Evolutionary conservation across 108 stramenopile genomes (phyloP).

Genomic region (Stephanodiscus minutulus): DNA sequence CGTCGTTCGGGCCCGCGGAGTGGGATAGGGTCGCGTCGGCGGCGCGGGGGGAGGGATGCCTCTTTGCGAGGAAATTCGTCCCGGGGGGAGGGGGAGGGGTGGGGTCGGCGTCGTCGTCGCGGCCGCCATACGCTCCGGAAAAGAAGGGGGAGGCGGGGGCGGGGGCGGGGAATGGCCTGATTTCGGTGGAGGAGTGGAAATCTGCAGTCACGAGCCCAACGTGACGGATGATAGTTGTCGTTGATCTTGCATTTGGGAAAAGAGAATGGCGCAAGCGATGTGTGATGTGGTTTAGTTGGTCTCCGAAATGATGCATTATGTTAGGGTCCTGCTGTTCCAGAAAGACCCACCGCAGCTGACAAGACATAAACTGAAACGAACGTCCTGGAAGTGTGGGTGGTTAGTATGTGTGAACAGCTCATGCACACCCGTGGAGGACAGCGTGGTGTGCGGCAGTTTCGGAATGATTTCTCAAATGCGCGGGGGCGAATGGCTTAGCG

Average conservation of each 20-base stretch:
- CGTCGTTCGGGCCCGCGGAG: slow-evolving; percentile 60
- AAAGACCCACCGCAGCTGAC: too few relatives aligned
- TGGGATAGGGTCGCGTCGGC: slow-evolving; percentile 56
- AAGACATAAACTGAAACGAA: too few relatives aligned
- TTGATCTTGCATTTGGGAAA: background rate
- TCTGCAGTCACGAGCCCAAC: slow-evolving; percentile 3
- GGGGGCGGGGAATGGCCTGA: slow-evolving; percentile 14
- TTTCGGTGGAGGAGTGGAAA: slow-evolving; percentile 38
- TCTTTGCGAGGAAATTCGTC: slow-evolving; percentile 85
- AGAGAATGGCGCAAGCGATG: too few relatives aligned
- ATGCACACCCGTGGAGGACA: too few relatives aligned
- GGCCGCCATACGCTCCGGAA: background rate
- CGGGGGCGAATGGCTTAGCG: background rate
- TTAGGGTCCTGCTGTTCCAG: too few relatives aligned
- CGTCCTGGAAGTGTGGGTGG: too few relatives aligned
- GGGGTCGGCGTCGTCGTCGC: background rate
- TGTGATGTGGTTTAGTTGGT: too few relatives aligned
- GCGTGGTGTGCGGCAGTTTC: too few relatives aligned
- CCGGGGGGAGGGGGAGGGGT: slow-evolving; percentile 15
- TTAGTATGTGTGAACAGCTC: too few relatives aligned
- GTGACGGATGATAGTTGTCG: background rate
- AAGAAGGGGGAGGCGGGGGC: background rate
- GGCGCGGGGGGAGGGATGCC: slow-evolving; percentile 74
- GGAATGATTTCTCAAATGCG: background rate
- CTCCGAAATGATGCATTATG: too few relatives aligned